Evolutionary conservation across 2,329 filamentous ascomycete species (phyloP).

Genomic region (Dothideomycetes sp.): DNA sequence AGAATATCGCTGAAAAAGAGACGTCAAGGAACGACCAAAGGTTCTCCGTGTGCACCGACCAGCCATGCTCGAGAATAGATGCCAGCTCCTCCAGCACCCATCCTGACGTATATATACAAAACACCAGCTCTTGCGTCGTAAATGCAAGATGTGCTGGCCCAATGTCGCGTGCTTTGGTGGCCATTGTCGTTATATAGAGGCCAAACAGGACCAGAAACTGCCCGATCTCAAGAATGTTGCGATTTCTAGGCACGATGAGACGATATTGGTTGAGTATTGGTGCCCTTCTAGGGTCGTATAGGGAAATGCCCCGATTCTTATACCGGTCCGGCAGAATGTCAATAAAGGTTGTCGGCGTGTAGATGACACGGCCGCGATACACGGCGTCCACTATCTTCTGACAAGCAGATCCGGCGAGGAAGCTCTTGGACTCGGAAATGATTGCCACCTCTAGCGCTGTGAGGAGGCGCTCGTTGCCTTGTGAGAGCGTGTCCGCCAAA

Average conservation of each 20-base stretch:
- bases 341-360: slow-evolving; percentile 71
- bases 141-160: slow-evolving; percentile 21
- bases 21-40: slow-evolving; percentile 82
- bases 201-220: slow-evolving; percentile 61
- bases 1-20: slow-evolving; percentile 62
- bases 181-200: slow-evolving; percentile 65
- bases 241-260: slow-evolving; percentile 67
- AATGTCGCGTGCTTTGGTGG: slow-evolving; percentile 46
- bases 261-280: slow-evolving; percentile 77
- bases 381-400: slow-evolving; percentile 76
- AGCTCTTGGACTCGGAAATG: slow-evolving; percentile 67
- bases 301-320: slow-evolving; percentile 69
- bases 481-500: slow-evolving; percentile 27
- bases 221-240: slow-evolving; percentile 62
- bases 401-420: slow-evolving; percentile 66
- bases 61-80: slow-evolving; percentile 63
- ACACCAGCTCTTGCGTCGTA: slow-evolving; percentile 50
- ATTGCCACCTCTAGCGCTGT: slow-evolving; percentile 77
- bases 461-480: slow-evolving; percentile 48
- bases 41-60: slow-evolving; percentile 79
- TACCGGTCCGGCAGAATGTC: slow-evolving; percentile 80
- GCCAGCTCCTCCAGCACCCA: slow-evolving; percentile 72
- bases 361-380: slow-evolving; percentile 68
- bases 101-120: slow-evolving; percentile 63
- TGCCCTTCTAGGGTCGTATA: slow-evolving; percentile 67